Evolutionary conservation across 768 basidiomycete genomes (phyloP).

Genomic region (Leccinum boreale): DNA sequence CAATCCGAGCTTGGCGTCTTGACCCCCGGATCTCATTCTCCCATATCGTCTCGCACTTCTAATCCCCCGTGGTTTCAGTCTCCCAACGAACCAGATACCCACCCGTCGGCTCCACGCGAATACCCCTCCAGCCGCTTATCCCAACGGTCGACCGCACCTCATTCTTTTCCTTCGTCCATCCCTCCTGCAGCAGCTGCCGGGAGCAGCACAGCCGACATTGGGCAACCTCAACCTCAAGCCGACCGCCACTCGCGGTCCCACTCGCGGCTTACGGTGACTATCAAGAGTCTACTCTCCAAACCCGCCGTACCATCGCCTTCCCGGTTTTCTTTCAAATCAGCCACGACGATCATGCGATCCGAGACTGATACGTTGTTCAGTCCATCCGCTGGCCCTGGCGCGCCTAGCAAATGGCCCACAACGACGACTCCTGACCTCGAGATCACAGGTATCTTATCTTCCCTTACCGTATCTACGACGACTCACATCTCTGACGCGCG

Average conservation of each 20-base stretch:
- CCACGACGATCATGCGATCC: background rate
- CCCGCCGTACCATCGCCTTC: slow-evolving; percentile 26
- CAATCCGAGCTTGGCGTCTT: slow-evolving; percentile 18
- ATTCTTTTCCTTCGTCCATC: background rate
- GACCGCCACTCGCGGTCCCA: slow-evolving; percentile 13
- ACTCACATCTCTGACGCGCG: background rate
- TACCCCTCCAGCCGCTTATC: background rate
- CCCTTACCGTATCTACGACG: slow-evolving; percentile 3
- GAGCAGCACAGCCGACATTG: background rate
- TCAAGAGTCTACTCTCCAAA: slow-evolving; percentile 37
- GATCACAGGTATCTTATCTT: slow-evolving; percentile 9
- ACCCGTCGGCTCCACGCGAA: slow-evolving; percentile 2
- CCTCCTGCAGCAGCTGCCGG: background rate
- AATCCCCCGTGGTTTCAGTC: slow-evolving; percentile 17
- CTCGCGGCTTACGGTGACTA: slow-evolving; percentile 23
- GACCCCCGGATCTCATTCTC: slow-evolving; percentile 10
- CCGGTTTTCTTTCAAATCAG: slow-evolving; percentile 20
- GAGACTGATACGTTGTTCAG: slow-evolving; percentile 9
- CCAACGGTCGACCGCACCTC: slow-evolving; percentile 15
- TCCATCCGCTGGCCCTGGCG: slow-evolving; percentile 7
- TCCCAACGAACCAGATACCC: slow-evolving; percentile 19
- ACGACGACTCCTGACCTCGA: slow-evolving; percentile 20
- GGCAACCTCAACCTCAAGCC: background rate
- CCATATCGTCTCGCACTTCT: slow-evolving; percentile 15
- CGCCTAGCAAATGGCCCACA: slow-evolving; percentile 10